Evolutionary conservation across 345 rosid genomes (phyloP), one percentile per base, ranked within the genome.

Genomic region (Aquilaria malaccensis): DNA sequence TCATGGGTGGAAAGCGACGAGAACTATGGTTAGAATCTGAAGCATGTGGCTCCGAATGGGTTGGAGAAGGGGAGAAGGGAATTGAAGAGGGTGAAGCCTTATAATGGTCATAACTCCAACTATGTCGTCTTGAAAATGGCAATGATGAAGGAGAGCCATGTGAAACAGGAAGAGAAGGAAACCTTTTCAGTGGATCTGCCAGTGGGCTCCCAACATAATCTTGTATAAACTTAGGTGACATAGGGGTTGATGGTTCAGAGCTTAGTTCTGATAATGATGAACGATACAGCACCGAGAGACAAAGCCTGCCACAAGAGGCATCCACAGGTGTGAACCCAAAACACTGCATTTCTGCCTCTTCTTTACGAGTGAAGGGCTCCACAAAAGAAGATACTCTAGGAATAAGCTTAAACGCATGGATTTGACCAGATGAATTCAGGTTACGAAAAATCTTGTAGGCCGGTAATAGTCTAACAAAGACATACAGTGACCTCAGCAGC

Each of bases 161-260:
- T 2, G 92, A 69, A 61, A 78, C 69, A 7, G 99, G 95, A 64
- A 83, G 84, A 48, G 86, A 81, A n/a, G 96, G 82, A 55, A 94
- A 83, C 62, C 82, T 83, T 77, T 79, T 94, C 41, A 90, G 68
- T 10, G 95, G 97, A 61, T 94, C 89, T 59, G 91, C 91, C 75
- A 94, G 73, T 47, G 99, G 99, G 71, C 99, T 90, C 52, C 99
- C 99, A 73, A 94, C 99, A 72, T 94, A 94, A 75, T 90, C 89
- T 0, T 80, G 81, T 62, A 94, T 94, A 74, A 88, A 81, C 22
- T 83, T 92, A 14, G 99, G 86, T 54, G 95, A 83, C 75, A 94
- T 64, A 30, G 88, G 91, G 13, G 97, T 81, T 13, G 91, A 85
- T 45, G 89, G 71, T 50, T 80, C 95, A 7, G 85, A 86, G 66